Conservation (phyloP, 345 rosid genomes). For the Melaleuca quinquenervia region DNA sequence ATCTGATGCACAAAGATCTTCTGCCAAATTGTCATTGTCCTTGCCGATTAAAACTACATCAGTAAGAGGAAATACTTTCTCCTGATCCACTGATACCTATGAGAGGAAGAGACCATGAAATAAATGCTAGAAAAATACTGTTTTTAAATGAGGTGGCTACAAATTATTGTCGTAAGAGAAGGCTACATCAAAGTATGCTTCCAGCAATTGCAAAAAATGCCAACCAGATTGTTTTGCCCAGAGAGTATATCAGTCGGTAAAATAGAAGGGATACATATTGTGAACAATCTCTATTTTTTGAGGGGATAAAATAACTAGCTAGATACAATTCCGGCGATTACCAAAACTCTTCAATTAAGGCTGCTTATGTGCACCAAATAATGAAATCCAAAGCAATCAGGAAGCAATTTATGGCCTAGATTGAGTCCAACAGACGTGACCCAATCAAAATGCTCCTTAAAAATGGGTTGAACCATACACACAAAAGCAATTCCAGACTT, state of each 20-base stretch:
- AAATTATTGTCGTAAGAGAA: background rate
- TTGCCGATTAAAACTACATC: constrained; percentile 16
- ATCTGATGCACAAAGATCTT: constrained; percentile 21
- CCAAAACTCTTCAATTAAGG: background rate
- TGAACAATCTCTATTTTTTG: background rate
- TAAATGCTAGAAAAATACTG: background rate
- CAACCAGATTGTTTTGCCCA: background rate
- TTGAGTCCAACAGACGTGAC: background rate
- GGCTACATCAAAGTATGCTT: background rate
- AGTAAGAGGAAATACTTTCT: constrained; percentile 14
- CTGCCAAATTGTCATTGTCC: constrained; percentile 15
- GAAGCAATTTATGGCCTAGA: background rate
- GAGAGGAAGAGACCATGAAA: constrained; percentile 3
- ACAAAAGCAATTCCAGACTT: background rate
- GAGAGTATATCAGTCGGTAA: background rate
- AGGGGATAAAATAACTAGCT: background rate
- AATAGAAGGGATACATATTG: background rate
- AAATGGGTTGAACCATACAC: background rate
- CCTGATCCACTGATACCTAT: constrained; percentile 26
- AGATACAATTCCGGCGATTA: background rate
- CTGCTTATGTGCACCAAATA: background rate
- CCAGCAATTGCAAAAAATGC: background rate
- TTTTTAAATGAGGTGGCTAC: background rate
- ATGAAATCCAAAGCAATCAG: background rate
- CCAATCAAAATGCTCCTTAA: background rate